Conservation (phyloP, 2,329 filamentous ascomycete genomes). For the Chrysosporium keratinophilum region DNA sequence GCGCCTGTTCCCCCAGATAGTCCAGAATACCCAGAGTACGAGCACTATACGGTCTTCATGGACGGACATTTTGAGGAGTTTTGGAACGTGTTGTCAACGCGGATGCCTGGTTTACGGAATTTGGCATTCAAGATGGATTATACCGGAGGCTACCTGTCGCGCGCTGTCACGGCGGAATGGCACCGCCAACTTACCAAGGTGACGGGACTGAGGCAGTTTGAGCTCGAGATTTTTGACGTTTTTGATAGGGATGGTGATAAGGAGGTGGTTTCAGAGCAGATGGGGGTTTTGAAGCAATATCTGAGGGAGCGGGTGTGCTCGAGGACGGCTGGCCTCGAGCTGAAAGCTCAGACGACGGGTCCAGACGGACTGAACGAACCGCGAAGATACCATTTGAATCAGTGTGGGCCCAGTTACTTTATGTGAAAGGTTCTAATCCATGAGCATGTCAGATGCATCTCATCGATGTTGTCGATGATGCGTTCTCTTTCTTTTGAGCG, state of each 20-base stretch:
- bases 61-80: constrained; percentile 11
- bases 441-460: no score
- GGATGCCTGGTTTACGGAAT: constrained; percentile 9
- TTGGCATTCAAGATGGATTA: constrained; percentile 14
- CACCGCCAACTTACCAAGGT: constrained; percentile 6
- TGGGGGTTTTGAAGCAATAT: constrained; percentile 3
- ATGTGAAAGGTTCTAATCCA: no score
- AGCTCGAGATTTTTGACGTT: constrained; percentile 5
- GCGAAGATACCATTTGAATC: no score
- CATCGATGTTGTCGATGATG: no score
- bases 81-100: constrained; percentile 7
- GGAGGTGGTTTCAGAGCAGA: neutral
- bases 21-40: constrained; percentile 8
- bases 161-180: constrained; percentile 9
- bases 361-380: no score
- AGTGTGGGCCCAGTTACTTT: no score
- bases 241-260: neutral
- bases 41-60: constrained; percentile 12
- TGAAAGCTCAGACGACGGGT: no score
- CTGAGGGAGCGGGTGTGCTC: constrained; percentile 5
- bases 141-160: constrained; percentile 10
- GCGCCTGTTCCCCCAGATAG: constrained; percentile 5
- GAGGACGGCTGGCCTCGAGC: neutral
- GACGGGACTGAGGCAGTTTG: constrained; percentile 7
- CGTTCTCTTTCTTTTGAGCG: no score